These are phyloP conservation scores for Boletus tomentosulus DNA, from an alignment of 768 basidiomycete genomes.

Conservation along the genomic window DNA sequence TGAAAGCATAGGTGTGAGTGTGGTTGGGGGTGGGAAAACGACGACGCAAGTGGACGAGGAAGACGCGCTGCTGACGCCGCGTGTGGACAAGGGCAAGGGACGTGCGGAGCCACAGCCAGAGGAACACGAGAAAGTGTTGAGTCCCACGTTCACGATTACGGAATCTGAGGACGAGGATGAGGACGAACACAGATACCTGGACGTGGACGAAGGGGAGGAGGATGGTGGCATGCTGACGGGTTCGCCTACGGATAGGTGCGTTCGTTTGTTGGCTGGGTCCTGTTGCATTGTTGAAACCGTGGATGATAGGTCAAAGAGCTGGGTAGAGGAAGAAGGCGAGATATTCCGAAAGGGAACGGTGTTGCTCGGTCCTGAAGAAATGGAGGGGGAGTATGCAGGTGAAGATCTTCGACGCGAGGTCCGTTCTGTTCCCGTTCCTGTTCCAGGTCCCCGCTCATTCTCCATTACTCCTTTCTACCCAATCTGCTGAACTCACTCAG, in stretches of 20 bases:
- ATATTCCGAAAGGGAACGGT: constrained; percentile 89
- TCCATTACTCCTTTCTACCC: background rate
- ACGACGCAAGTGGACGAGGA: constrained; percentile 20
- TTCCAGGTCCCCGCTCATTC: background rate
- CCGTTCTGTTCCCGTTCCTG: constrained; percentile 10
- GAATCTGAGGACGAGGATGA: constrained; percentile 53
- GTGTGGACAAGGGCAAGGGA: constrained; percentile 75
- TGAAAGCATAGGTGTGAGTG: background rate
- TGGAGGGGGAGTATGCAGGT: constrained; percentile 85
- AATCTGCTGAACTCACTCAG: constrained; percentile 35
- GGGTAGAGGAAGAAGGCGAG: constrained; percentile 95
- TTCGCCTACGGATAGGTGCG: constrained; percentile 48
- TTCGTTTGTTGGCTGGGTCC: background rate
- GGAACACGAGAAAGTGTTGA: constrained; percentile 65
- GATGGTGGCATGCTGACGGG: constrained; percentile 16
- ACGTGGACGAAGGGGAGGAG: constrained; percentile 36
- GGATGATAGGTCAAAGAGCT: constrained; percentile 56
- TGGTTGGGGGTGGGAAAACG: background rate
- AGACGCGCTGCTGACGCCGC: constrained; percentile 50
- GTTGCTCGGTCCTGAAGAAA: constrained; percentile 76
- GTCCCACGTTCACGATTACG: constrained; percentile 54
- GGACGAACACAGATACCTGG: constrained; percentile 32
- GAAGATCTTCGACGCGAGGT: constrained; percentile 85
- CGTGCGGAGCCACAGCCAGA: constrained; percentile 66
- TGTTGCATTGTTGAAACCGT: background rate